These are phyloP conservation scores for Strigomonas culicis DNA, from an alignment of 208 protist species.

Conservation along the genomic window DNA sequence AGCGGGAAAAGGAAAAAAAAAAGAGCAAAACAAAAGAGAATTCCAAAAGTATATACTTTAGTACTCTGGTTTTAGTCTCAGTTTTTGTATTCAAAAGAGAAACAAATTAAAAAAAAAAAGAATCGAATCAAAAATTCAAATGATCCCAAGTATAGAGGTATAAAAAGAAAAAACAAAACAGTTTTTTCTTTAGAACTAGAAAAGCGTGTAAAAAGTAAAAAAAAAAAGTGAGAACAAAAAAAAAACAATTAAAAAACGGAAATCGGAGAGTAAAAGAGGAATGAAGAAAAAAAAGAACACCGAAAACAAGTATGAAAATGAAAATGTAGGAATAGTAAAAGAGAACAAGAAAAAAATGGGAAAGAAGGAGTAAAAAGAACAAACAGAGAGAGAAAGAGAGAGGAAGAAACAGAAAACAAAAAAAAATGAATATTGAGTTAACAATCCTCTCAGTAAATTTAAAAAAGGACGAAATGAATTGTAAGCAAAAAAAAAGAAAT, in stretches of 20 bases:
- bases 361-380: slow-evolving; percentile 1
- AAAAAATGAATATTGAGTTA: background rate
- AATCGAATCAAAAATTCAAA: too few species aligned
- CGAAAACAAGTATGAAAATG: background rate
- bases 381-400: background rate
- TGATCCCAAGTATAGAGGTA: too few species aligned
- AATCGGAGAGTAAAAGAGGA: background rate
- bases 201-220: background rate
- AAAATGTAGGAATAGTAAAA: background rate
- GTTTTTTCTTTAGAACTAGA: too few species aligned
- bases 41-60: background rate
- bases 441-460: background rate
- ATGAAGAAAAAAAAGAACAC: background rate
- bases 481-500: too few species aligned
- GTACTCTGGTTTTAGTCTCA: too few species aligned
- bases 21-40: background rate
- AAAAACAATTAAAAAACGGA: background rate
- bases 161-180: too few species aligned
- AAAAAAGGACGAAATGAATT: background rate
- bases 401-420: background rate
- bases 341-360: background rate
- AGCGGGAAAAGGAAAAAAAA: background rate
- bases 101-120: too few species aligned
- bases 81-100: too few species aligned
- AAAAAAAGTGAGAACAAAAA: background rate